Percentiles rank a stretch among this genome's conserved stretches.
Evolutionary conservation across 371 early-diverging fungal species (phyloP).

Genomic region (Mortierella sp.): DNA sequence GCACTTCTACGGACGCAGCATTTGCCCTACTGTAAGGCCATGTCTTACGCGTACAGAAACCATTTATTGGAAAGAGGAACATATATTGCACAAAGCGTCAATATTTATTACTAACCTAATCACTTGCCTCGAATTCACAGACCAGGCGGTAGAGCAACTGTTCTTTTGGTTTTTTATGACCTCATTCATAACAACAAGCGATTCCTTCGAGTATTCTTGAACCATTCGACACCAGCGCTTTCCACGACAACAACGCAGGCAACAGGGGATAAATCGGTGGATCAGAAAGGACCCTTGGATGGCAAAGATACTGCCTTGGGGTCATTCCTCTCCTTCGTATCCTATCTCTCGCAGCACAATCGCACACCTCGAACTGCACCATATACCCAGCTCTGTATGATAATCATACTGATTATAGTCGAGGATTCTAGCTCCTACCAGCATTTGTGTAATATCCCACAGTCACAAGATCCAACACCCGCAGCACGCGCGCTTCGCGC

Average conservation of each 20-base stretch:
- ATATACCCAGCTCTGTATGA: slow-evolving; percentile 59
- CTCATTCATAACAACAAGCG: slow-evolving; percentile 56
- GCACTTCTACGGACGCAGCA: slow-evolving; percentile 48
- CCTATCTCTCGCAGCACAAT: slow-evolving; percentile 64
- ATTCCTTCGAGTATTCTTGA: slow-evolving; percentile 25
- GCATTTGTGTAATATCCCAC: slow-evolving; percentile 36
- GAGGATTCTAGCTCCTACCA: slow-evolving; percentile 52
- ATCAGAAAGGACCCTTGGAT: slow-evolving; percentile 16
- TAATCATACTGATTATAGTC: slow-evolving; percentile 54
- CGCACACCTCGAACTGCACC: slow-evolving; percentile 56
- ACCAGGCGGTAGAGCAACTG: slow-evolving; percentile 57
- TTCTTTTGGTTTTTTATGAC: slow-evolving; percentile 61
- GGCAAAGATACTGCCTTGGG: slow-evolving; percentile 38
- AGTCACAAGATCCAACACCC: slow-evolving; percentile 25
- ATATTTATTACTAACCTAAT: background rate
- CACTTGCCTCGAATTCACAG: slow-evolving; percentile 25
- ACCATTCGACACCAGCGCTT: slow-evolving; percentile 13
- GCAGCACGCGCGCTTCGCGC: background rate
- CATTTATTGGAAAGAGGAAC: too few relatives aligned
- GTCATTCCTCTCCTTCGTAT: slow-evolving; percentile 56
- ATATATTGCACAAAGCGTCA: background rate
- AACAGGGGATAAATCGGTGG: slow-evolving; percentile 8
- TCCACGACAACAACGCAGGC: slow-evolving; percentile 11
- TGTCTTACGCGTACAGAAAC: too few relatives aligned
- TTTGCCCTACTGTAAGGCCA: slow-evolving; percentile 55